These are phyloP conservation scores for Achlya hypogyna DNA, from an alignment of 352 stramenopile species.

Conservation along the genomic window DNA sequence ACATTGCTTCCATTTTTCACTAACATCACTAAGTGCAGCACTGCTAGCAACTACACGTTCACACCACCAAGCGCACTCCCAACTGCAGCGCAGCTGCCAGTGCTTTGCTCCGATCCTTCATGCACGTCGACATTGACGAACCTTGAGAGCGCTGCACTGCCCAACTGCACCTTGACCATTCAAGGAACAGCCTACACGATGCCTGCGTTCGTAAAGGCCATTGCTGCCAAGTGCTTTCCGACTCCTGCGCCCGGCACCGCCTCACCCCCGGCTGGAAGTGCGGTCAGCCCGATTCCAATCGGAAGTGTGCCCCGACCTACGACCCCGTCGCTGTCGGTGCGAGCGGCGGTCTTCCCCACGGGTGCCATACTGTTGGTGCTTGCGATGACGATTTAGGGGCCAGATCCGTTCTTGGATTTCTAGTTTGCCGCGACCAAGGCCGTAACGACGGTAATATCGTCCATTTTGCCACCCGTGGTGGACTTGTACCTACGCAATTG, in stretches of 20 bases:
- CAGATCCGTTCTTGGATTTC: not conserved
- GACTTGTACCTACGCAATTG: constrained; percentile 39
- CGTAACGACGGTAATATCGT: constrained; percentile 86
- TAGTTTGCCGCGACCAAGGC: constrained; percentile 41
- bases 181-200: not conserved
- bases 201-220: not conserved
- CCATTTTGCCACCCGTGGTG: constrained; percentile 76
- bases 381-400: not conserved
- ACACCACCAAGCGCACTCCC: not conserved
- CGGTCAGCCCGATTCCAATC: not conserved
- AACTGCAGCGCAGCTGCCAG: not conserved
- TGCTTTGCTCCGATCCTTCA: not conserved
- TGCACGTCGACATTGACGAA: not conserved
- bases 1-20: not conserved
- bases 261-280: not conserved
- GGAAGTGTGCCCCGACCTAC: not conserved
- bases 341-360: too few relatives aligned
- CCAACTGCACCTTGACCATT: constrained; percentile 9
- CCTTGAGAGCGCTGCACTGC: not conserved
- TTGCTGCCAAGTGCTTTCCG: not conserved
- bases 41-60: constrained; percentile 13
- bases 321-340: too few relatives aligned
- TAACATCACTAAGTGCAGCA: constrained; percentile 10
- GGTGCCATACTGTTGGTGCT: not conserved
- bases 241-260: not conserved